These are phyloP conservation scores for Plenodomus biglobosus DNA, from an alignment of 2,329 filamentous ascomycete genomes.

Conservation along the genomic window DNA sequence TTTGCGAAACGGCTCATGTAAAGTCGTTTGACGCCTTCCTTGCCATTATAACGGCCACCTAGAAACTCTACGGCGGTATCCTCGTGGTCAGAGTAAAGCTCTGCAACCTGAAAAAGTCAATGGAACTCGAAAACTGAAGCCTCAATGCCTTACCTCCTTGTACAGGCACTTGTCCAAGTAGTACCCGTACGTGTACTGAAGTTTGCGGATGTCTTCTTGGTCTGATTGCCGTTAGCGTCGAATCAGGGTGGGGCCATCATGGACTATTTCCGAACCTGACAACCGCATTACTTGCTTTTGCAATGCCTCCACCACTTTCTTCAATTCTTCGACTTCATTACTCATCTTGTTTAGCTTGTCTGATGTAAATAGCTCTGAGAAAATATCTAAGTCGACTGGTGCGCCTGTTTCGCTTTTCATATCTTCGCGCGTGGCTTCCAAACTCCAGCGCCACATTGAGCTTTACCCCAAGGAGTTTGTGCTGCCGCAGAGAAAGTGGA, in stretches of 20 bases:
- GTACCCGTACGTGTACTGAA: conserved; percentile 61
- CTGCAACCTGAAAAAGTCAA: conserved; percentile 28
- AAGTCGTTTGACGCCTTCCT: conserved; percentile 55
- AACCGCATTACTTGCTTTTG: conserved; percentile 33
- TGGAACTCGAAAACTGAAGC: neutral
- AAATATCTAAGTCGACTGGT: neutral
- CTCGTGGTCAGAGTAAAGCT: conserved; percentile 56
- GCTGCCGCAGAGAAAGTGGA: conserved; percentile 5
- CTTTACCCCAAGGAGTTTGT: conserved; percentile 13
- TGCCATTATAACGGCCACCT: conserved; percentile 56
- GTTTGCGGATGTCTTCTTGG: conserved; percentile 57
- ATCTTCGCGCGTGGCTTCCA: conserved; percentile 10
- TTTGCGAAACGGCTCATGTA: conserved; percentile 57
- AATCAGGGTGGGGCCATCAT: conserved; percentile 1
- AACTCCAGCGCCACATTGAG: conserved; percentile 8
- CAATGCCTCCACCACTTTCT: conserved; percentile 28
- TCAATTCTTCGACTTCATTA: conserved; percentile 35
- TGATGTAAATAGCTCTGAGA: neutral
- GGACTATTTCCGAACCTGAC: conserved; percentile 23
- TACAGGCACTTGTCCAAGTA: conserved; percentile 63
- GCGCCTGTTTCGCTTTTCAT: neutral
- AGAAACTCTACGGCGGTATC: conserved; percentile 60
- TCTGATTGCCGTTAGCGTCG: conserved; percentile 41
- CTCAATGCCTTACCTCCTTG: conserved; percentile 48
- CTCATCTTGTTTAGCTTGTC: conserved; percentile 16